These are phyloP conservation scores for Metschnikowia colocasiae DNA, from an alignment of 805 yeast genomes.

Conservation along the genomic window DNA sequence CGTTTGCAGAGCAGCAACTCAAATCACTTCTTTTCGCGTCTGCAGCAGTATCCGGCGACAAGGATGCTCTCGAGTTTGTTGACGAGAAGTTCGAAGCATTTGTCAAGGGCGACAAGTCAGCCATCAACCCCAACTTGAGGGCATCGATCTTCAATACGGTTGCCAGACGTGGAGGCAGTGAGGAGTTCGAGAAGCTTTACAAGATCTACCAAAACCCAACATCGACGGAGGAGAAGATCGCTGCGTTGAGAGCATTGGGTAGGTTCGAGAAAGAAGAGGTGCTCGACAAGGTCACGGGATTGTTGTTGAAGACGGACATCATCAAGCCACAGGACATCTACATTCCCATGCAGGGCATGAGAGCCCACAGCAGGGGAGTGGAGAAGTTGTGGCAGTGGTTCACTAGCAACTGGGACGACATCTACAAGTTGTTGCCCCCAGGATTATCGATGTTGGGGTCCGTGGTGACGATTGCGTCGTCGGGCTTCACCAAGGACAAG, in stretches of 20 bases:
- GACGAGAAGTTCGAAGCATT: constrained; percentile 49
- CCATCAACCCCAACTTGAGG: constrained; percentile 73
- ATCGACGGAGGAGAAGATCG: constrained; percentile 61
- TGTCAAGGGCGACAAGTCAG: constrained; percentile 59
- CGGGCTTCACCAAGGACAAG: constrained; percentile 56
- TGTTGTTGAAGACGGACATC: constrained; percentile 53
- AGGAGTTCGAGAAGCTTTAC: constrained; percentile 60
- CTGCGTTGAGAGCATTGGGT: constrained; percentile 71
- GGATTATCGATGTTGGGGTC: constrained; percentile 75
- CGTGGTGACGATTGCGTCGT: constrained; percentile 59
- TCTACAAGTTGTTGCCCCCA: constrained; percentile 70
- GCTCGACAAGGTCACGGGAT: constrained; percentile 52
- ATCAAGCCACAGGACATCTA: constrained; percentile 69
- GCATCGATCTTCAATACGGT: constrained; percentile 61
- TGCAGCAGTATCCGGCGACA: constrained; percentile 54
- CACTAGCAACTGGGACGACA: constrained; percentile 64
- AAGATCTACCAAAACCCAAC: constrained; percentile 58
- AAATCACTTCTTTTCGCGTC: constrained; percentile 59
- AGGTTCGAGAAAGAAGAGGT: constrained; percentile 50
- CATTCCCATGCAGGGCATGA: constrained; percentile 73
- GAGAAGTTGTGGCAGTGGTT: constrained; percentile 73
- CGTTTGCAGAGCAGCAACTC: constrained; percentile 61
- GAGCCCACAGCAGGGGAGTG: constrained; percentile 60
- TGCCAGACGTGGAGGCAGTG: constrained; percentile 59
- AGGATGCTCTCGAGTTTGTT: constrained; percentile 45